phyloP scores from a whole-genome alignment of 768 basidiomycete genomes.

The Suillus brevipes region DNA sequence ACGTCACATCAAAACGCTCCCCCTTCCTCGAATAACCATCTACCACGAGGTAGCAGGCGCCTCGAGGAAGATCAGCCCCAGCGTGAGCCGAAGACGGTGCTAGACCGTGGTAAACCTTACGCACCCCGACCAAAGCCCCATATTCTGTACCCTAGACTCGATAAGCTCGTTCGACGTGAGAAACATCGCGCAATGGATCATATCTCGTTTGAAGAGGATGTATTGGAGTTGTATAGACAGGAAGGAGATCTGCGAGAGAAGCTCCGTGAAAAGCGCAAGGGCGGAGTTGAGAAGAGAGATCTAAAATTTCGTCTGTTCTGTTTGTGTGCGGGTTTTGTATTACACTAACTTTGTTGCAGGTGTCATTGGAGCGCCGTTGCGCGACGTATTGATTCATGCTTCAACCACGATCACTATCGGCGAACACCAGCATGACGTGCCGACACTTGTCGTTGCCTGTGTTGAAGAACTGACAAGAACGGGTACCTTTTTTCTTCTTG shows the following conservation, averaged over 20 bases:
- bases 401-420: conserved; percentile 35
- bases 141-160: conserved; percentile 28
- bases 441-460: conserved; percentile 40
- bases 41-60: neutral
- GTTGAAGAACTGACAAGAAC: conserved; percentile 50
- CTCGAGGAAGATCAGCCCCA: conserved; percentile 7
- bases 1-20: neutral
- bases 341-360: conserved; percentile 23
- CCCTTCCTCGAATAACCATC: conserved; percentile 1
- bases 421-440: conserved; percentile 40
- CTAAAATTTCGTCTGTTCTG: conserved; percentile 26
- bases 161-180: conserved; percentile 23
- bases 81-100: neutral
- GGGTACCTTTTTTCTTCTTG: conserved; percentile 24
- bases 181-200: conserved; percentile 29
- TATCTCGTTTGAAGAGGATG: conserved; percentile 23
- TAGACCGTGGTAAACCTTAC: conserved; percentile 11
- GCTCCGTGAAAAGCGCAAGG: conserved; percentile 20
- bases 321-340: neutral
- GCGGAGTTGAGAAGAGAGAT: conserved; percentile 22
- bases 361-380: conserved; percentile 38
- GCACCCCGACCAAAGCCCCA: conserved; percentile 22
- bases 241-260: conserved; percentile 28
- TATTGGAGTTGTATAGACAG: conserved; percentile 16
- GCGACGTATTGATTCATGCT: conserved; percentile 33